Evolutionary conservation across 331 rosid species (phyloP).

Genomic region (Quercus phellos): DNA sequence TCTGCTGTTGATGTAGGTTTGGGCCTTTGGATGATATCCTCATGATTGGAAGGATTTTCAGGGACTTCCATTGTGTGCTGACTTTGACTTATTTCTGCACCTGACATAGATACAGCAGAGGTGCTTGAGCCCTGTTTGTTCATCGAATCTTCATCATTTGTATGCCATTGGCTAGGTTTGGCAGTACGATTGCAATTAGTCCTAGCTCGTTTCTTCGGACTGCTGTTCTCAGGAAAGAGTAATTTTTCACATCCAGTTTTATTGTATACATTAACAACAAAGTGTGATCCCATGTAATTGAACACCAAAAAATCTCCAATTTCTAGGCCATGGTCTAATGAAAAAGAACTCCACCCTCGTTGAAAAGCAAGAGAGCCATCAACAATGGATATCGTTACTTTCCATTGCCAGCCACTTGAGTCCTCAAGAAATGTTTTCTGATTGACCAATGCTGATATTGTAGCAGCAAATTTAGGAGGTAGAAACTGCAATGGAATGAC

Average conservation of each 20-base stretch:
- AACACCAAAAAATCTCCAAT: conserved; percentile 54
- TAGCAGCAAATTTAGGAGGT: conserved; percentile 50
- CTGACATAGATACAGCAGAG: conserved; percentile 19
- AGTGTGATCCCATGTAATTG: conserved; percentile 32
- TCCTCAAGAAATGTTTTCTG: conserved; percentile 45
- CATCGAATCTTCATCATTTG: conserved; percentile 1
- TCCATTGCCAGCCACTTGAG: conserved; percentile 39
- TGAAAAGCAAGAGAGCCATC: conserved; percentile 40
- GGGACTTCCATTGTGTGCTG: neutral
- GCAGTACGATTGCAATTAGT: neutral
- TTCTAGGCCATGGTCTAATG: conserved; percentile 37
- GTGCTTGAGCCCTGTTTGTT: conserved; percentile 13
- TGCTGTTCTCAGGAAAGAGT: conserved; percentile 17
- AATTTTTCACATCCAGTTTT: conserved; percentile 48
- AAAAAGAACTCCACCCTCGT: conserved; percentile 62
- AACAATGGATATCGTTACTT: conserved; percentile 29
- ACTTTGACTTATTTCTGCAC: conserved; percentile 10
- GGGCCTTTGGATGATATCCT: conserved; percentile 2
- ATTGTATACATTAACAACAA: conserved; percentile 50
- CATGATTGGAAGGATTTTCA: conserved; percentile 11
- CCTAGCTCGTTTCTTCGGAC: conserved; percentile 30
- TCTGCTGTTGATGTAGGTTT: conserved; percentile 5
- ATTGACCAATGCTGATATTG: conserved; percentile 29
- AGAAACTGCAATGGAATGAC: conserved; percentile 40
- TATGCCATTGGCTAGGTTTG: conserved; percentile 3